Base-by-base conservation (phyloP, 306 rosid genomes). In the Citrullus mucosospermus region DNA sequence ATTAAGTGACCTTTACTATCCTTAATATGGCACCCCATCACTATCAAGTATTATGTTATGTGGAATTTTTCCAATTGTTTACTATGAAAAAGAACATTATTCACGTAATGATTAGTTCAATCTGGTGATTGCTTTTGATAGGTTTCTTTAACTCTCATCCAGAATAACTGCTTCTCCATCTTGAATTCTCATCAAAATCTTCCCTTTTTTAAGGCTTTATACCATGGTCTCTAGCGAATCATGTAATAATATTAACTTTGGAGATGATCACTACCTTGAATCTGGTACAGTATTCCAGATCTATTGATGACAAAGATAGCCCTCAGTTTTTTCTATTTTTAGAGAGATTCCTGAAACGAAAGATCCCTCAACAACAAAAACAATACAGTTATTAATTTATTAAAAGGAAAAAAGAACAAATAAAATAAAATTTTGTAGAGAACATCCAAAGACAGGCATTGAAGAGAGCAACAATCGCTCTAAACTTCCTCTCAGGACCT, bases 1-100 rank as follows among this genome's bases (percentile, higher is more conserved):
- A 90, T 78, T 39, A 14, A 69, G 46, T 78, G 44, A 39, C 83
- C 54, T 58, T 82, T 56, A 43, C 80, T 68, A 61, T 72, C 8
- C 38, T 68, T 66, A 41, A 30, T 78, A 50, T 65, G 14, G 43
- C 18, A 18, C 60, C 74, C 77, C 74, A 28, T 50, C 60, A 72
- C 60, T 72, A 72, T 72, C 58, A 61, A 70, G 54, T n/a, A n/a
- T 56, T 5, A 7, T 18, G 46, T 74, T 69, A 32, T 80, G 56
- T 78, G 38, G 39, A 54, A 41, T 34, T 79, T 54, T 75, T 84
- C 66, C 56, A 32, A 6, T 51, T 73, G 50, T 73, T 50, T 50
- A 46, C 41, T 3, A 28, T 73, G 77, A 32, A 73, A 72, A 25
- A 14, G 39, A 46, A 30, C 48, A 22, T 72, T 72, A 25, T 50